Evolutionary conservation across 1,284 basidiomycete species (phyloP).

Genomic region (Austroboletus niveus): DNA sequence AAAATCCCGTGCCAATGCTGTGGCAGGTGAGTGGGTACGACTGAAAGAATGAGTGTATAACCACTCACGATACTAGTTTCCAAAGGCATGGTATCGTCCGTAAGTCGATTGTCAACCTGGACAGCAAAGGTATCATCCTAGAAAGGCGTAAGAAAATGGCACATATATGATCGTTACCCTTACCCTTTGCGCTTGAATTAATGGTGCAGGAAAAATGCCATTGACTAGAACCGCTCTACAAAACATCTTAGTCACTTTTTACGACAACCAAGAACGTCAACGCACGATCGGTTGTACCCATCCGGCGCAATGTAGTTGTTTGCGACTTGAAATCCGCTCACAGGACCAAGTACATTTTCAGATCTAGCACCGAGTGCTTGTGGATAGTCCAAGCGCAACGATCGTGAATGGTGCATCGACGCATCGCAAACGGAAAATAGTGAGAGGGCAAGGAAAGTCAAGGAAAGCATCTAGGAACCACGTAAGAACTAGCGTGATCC

Average conservation of each 20-base stretch:
- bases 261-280: not conserved
- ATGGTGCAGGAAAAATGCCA: slow-evolving; percentile 14
- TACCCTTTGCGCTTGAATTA: slow-evolving; percentile 17
- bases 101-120: slow-evolving; percentile 27
- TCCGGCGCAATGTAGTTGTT: slow-evolving; percentile 28
- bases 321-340: slow-evolving; percentile 12
- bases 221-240: slow-evolving; percentile 13
- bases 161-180: not conserved
- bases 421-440: not conserved
- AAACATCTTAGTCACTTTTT: not conserved
- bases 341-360: not conserved
- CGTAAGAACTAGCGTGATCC: no score
- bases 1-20: slow-evolving; percentile 24
- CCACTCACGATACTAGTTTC: slow-evolving; percentile 30
- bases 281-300: slow-evolving; percentile 27
- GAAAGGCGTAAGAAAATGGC: not conserved
- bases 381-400: not conserved
- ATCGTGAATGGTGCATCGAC: not conserved
- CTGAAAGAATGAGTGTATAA: no score
- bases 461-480: slow-evolving; percentile 11
- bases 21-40: no score
- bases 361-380: not conserved
- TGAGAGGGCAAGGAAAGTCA: not conserved
- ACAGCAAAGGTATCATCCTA: slow-evolving; percentile 15
- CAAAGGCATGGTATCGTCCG: slow-evolving; percentile 24